Evolutionary conservation across 768 basidiomycete species (phyloP).

Genomic region (Trametes maxima): DNA sequence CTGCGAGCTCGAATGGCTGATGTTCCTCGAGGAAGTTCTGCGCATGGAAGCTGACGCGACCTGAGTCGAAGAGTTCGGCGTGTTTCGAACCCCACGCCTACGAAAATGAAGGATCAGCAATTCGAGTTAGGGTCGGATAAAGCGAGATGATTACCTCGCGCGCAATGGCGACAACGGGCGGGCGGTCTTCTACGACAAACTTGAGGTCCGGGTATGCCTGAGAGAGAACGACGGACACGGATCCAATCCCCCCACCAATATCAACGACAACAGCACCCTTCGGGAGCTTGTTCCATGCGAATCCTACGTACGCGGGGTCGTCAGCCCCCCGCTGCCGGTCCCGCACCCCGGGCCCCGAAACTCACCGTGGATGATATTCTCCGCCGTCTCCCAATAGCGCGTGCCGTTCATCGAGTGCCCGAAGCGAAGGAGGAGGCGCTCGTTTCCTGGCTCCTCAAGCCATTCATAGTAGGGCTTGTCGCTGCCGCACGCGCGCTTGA

Average conservation of each 20-base stretch:
- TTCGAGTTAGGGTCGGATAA: no score
- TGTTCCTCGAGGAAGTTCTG: slow-evolving; percentile 20
- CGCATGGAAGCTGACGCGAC: slow-evolving; percentile 11
- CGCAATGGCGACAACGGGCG: slow-evolving; percentile 40
- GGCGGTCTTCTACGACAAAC: slow-evolving; percentile 24
- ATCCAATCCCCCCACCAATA: slow-evolving; percentile 26
- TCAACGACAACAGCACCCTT: slow-evolving; percentile 21
- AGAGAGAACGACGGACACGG: slow-evolving; percentile 21
- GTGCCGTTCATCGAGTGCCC: slow-evolving; percentile 73
- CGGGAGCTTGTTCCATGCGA: slow-evolving; percentile 22
- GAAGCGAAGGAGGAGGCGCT: slow-evolving; percentile 57
- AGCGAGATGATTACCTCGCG: slow-evolving; percentile 17
- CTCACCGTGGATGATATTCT: slow-evolving; percentile 18
- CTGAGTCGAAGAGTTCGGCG: slow-evolving; percentile 16
- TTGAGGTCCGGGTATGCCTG: slow-evolving; percentile 21
- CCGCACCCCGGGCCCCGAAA: neutral
- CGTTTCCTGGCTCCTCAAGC: slow-evolving; percentile 61
- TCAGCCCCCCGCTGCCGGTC: neutral
- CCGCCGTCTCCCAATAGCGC: slow-evolving; percentile 56
- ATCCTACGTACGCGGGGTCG: slow-evolving; percentile 8
- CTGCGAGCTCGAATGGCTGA: slow-evolving; percentile 11
- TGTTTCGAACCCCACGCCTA: slow-evolving; percentile 17
- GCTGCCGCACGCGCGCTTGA: slow-evolving; percentile 64
- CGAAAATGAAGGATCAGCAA: no score
- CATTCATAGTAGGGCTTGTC: slow-evolving; percentile 60